phyloP scores from a whole-genome alignment of 106 monocot genomes.

The Acanthochlamys bracteata region DNA sequence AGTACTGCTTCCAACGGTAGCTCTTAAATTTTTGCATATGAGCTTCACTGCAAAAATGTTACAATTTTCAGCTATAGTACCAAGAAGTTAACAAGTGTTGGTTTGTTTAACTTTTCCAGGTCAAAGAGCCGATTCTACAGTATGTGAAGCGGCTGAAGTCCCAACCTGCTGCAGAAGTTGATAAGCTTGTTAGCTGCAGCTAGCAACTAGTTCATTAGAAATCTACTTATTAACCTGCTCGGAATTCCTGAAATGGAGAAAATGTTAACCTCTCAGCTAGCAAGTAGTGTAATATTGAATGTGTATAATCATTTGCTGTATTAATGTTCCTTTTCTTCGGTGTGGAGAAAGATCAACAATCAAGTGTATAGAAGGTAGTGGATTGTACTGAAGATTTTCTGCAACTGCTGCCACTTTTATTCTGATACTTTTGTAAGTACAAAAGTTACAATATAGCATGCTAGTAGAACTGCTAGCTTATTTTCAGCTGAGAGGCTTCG shows the following conservation, averaged over 20 bases:
- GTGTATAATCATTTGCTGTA: background rate
- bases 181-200: background rate
- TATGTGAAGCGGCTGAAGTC: slow-evolving; percentile 57
- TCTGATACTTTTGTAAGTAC: too few species aligned
- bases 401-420: too few species aligned
- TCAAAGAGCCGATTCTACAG: slow-evolving; percentile 86
- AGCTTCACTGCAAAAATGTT: background rate
- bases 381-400: too few species aligned
- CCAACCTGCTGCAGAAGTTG: background rate
- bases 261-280: background rate
- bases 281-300: background rate
- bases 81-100: background rate
- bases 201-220: background rate
- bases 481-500: too few species aligned
- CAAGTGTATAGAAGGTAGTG: too few species aligned
- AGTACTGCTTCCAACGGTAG: too few species aligned
- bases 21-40: too few species aligned
- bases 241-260: background rate
- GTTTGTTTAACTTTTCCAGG: slow-evolving; percentile 23
- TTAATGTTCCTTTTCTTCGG: too few species aligned
- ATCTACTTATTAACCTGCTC: background rate
- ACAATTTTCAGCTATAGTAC: background rate
- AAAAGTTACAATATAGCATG: too few species aligned
- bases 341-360: too few species aligned
- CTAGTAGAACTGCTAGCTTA: too few species aligned